A percentile compares a stretch with the other conserved stretches of the same genome.
Conservation (phyloP, 768 basidiomycete species). For the Termitomyces sp. region DNA sequence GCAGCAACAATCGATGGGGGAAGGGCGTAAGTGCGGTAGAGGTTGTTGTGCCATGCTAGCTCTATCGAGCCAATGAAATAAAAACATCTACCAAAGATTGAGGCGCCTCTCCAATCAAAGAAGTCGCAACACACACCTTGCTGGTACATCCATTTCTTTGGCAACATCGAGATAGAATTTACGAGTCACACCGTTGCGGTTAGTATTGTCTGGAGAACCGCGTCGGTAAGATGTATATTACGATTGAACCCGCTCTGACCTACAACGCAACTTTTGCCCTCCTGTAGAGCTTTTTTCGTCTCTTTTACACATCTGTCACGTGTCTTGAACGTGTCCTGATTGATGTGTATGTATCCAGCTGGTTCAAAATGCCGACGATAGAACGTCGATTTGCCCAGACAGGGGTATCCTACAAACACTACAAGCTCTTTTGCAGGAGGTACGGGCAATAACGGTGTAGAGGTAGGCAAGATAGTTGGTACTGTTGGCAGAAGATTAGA, state of each 20-base stretch:
- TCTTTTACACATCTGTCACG: constrained; percentile 69
- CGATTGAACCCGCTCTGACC: constrained; percentile 40
- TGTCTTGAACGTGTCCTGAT: constrained; percentile 79
- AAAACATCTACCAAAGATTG: constrained; percentile 49
- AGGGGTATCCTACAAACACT: constrained; percentile 49
- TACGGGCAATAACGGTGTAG: constrained; percentile 41
- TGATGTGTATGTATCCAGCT: constrained; percentile 73
- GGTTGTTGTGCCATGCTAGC: constrained; percentile 89
- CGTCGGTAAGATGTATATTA: not conserved
- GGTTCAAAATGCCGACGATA: constrained; percentile 64
- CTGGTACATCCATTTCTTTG: constrained; percentile 42
- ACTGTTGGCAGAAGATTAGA: constrained; percentile 26
- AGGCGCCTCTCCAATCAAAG: not conserved
- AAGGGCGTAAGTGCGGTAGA: constrained; percentile 73
- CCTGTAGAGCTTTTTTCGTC: constrained; percentile 47
- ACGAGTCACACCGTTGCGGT: constrained; percentile 66
- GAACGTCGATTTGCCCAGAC: constrained; percentile 79
- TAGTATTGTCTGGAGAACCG: constrained; percentile 75
- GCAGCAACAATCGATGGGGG: constrained; percentile 36
- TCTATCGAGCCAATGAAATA: constrained; percentile 71
- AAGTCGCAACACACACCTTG: constrained; percentile 38
- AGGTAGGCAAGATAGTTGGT: constrained; percentile 45
- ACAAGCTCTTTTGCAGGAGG: constrained; percentile 35
- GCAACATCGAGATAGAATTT: constrained; percentile 69
- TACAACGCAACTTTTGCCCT: constrained; percentile 67